Evolutionary conservation across 2,329 filamentous ascomycete species (phyloP).

Genomic region (Fonsecaea multimorphosa): DNA sequence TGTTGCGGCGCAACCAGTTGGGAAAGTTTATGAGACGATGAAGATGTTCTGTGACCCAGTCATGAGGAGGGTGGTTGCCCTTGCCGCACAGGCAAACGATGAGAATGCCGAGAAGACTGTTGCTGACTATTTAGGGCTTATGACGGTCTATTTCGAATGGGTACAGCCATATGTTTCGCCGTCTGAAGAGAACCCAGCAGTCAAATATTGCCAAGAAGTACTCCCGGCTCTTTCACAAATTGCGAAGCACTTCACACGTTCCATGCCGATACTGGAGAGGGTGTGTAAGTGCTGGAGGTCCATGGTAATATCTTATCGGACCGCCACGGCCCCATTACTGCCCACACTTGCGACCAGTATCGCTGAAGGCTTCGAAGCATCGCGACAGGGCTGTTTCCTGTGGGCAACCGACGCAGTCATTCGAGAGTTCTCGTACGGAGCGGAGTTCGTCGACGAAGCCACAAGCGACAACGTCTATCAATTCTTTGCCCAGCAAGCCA

Average conservation of each 20-base stretch:
- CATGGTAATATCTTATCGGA: slow-evolving; percentile 95
- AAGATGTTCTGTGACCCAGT: slow-evolving; percentile 94
- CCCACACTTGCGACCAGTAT: slow-evolving; percentile 87
- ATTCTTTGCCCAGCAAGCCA: slow-evolving; percentile 93
- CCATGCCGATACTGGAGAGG: slow-evolving; percentile 87
- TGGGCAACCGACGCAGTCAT: slow-evolving; percentile 97
- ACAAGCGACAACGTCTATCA: slow-evolving; percentile 87
- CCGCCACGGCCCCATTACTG: slow-evolving; percentile 82
- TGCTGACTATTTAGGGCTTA: slow-evolving; percentile 87
- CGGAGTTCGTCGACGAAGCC: slow-evolving; percentile 79
- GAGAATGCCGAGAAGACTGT: slow-evolving; percentile 84
- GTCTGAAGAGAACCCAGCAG: slow-evolving; percentile 80
- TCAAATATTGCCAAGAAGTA: slow-evolving; percentile 95
- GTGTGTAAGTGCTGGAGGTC: slow-evolving; percentile 95
- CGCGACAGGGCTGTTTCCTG: slow-evolving; percentile 94
- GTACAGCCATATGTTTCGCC: slow-evolving; percentile 76
- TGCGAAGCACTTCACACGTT: slow-evolving; percentile 83
- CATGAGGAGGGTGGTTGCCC: slow-evolving; percentile 79
- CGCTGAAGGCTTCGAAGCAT: slow-evolving; percentile 80
- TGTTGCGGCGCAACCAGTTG: slow-evolving; percentile 80
- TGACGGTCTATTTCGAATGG: slow-evolving; percentile 85
- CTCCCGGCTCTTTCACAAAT: slow-evolving; percentile 87
- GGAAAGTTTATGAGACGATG: slow-evolving; percentile 80
- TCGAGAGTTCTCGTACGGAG: slow-evolving; percentile 90
- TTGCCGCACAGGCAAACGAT: slow-evolving; percentile 83